Percentiles rank a stretch among this genome's conserved stretches.
Conservation (phyloP, 306 rosid species). For the Boehmeria nivea region DNA sequence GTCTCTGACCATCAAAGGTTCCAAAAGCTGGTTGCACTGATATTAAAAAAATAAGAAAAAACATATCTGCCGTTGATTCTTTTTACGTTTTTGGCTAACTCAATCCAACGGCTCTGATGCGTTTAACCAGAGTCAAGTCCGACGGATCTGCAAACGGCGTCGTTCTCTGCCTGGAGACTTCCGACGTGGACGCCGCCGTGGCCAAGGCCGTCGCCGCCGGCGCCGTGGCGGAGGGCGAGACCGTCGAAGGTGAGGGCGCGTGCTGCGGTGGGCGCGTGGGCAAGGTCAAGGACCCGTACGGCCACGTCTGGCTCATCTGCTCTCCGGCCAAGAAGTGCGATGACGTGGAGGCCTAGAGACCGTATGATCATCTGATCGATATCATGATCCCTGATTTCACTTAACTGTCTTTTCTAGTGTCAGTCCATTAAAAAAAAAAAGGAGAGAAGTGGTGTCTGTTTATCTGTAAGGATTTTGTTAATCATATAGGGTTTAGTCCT, state of each 20-base stretch:
- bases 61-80: no score
- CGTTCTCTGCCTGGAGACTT: conserved; percentile 49
- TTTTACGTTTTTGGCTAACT: not conserved
- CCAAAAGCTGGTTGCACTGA: no score
- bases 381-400: not conserved
- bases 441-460: not conserved
- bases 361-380: conserved; percentile 1
- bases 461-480: conserved; percentile 13
- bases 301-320: conserved; percentile 47
- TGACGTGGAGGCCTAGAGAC: conserved; percentile 20
- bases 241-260: conserved; percentile 48
- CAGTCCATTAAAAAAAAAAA: not conserved
- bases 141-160: conserved; percentile 28
- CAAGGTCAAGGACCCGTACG: conserved; percentile 68
- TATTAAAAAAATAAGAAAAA: no score
- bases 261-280: conserved; percentile 49
- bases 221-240: conserved; percentile 37
- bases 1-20: no score
- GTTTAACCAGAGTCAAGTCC: conserved; percentile 29
- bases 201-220: conserved; percentile 58
- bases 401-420: not conserved
- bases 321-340: conserved; percentile 19
- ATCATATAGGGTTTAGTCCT: not conserved
- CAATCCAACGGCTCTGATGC: no score
- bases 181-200: conserved; percentile 43